Percentiles rank a stretch among this genome's conserved stretches.
phyloP scores from a whole-genome alignment of 352 stramenopile species.

The Phytophthora syringae region DNA sequence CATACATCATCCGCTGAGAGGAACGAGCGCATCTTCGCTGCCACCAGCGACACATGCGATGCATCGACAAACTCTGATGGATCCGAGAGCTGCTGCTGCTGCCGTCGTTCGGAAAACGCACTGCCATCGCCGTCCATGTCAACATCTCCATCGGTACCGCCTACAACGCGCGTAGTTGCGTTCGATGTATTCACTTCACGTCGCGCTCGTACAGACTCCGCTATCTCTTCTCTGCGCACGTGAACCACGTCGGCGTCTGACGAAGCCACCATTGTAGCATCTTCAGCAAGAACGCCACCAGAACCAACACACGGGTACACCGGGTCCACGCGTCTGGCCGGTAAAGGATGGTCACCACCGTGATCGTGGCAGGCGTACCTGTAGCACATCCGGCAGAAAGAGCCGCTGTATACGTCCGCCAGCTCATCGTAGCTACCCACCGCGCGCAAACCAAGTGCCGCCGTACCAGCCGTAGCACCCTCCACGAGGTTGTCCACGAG shows the following conservation, averaged over 20 bases:
- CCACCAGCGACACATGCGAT: constrained; percentile 49
- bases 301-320: constrained; percentile 42
- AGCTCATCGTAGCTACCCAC: constrained; percentile 71
- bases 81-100: constrained; percentile 10
- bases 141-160: neutral
- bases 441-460: constrained; percentile 48
- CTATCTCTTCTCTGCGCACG: constrained; percentile 2
- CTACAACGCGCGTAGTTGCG: too few species aligned
- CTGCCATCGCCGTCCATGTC: constrained; percentile 1
- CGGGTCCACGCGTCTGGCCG: too few species aligned
- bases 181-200: too few species aligned
- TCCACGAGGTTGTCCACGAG: constrained; percentile 30
- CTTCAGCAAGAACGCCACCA: neutral
- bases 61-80: constrained; percentile 66
- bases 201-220: neutral
- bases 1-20: constrained; percentile 31
- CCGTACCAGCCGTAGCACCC: constrained; percentile 17
- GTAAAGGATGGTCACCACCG: constrained; percentile 78
- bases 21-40: constrained; percentile 53
- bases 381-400: constrained; percentile 93
- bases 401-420: constrained; percentile 80
- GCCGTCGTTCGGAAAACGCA: neutral
- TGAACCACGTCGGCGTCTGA: constrained; percentile 21
- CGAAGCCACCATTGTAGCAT: constrained; percentile 2
- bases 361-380: constrained; percentile 92